Evolutionary conservation across 2,329 filamentous ascomycete species (phyloP), one percentile per base, ranked within the genome.

Genomic region (Epichloe festucae): DNA sequence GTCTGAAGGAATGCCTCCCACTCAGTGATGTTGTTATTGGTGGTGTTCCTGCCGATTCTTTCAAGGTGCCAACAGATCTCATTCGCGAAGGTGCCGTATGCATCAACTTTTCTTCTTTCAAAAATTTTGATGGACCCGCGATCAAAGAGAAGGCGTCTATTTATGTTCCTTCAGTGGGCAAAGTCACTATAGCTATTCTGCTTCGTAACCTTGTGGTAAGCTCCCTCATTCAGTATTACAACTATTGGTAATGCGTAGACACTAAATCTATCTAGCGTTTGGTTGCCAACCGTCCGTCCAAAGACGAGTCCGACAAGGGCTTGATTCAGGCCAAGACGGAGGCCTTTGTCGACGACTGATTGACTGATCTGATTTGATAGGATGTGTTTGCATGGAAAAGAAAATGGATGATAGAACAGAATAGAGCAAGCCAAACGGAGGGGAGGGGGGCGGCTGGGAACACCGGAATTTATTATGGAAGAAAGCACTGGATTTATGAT

Each of bases 81-180:
- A 75, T 98, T 61, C 81, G 89, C 46, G 87, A 95, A 52, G 93
- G 93, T 46, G 90, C 88, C 34, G 88, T 95, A n/a, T 98, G 93
- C 75, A 90, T 98, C 73, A 98, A 98, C 71, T 97, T 98, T 67
- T 94, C 89, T 7, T 95, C 88, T 49, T 89, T 87, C 69, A 88
- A 90, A 73, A 97, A 98, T 71, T 97, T 97, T 69, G 84, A 84
- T 55, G 77, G 77, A 1, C 82, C 85, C 0, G 86, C 87, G 46
- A 82, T 97, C 58, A 97, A 95, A 72, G 87, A 96, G 67, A 95
- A 90, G 73, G 93, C 93, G 2, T 89, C 89, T 5, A 95, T 98
- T 62, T 98, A 96, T 62, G 90, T 97, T 17, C 93, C 93, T 1
- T 93, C 91, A 0, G 94, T 96, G 58, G 93, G 93, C 60, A 98